Percentiles rank a stretch among this genome's conserved stretches.
phyloP scores from a whole-genome alignment of 305 asterid species.

The Stenogyne calaminthoides region DNA sequence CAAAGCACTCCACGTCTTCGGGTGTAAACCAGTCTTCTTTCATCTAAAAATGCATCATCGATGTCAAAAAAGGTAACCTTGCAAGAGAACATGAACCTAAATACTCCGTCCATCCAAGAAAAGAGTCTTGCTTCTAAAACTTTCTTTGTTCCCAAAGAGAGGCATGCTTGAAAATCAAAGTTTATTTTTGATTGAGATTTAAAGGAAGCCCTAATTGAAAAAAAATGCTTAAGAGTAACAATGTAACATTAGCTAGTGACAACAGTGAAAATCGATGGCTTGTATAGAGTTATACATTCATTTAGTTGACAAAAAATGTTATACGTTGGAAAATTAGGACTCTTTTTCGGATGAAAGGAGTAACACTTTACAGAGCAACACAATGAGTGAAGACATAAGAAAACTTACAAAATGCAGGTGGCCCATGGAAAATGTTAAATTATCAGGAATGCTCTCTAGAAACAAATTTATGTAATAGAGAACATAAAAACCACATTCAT shows the following conservation, averaged over 20 bases:
- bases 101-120: constrained; percentile 1
- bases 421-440: constrained; percentile 26
- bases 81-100: constrained; percentile 20
- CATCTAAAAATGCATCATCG: constrained; percentile 30
- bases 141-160: background rate
- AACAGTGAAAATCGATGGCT: background rate
- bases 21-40: constrained; percentile 41
- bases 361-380: background rate
- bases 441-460: constrained; percentile 30
- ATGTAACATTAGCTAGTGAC: background rate
- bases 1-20: constrained; percentile 37
- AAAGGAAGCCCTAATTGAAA: background rate
- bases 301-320: background rate
- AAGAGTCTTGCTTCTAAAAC: background rate
- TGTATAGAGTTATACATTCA: background rate
- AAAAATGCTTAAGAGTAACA: background rate
- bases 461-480: constrained; percentile 37
- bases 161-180: background rate
- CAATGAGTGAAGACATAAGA: constrained; percentile 10
- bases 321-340: background rate
- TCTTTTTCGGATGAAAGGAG: background rate
- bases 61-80: background rate
- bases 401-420: constrained; percentile 41
- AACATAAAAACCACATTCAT: constrained; percentile 41
- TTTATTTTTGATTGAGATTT: background rate